Evolutionary conservation across 192 early-diverging fungal species (phyloP).

Genomic region (Umbelopsis sp.): DNA sequence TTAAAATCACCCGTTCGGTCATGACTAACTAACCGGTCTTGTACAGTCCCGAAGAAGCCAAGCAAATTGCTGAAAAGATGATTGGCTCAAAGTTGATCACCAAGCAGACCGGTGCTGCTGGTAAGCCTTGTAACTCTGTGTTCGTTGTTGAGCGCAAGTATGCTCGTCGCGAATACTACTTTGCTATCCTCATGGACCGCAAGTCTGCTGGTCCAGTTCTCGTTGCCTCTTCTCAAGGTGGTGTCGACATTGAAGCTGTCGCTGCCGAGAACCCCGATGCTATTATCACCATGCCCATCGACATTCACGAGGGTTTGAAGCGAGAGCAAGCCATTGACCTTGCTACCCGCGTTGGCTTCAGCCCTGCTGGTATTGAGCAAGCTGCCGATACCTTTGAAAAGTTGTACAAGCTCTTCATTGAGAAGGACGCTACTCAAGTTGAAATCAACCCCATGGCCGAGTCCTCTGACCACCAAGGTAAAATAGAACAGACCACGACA

Average conservation of each 20-base stretch:
- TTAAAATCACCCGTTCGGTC: too few relatives aligned
- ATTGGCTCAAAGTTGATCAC: constrained; percentile 96
- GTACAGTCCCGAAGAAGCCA: constrained; percentile 81
- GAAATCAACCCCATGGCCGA: constrained; percentile 99
- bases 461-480: constrained; percentile 81
- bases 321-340: constrained; percentile 74
- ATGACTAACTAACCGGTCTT: constrained; percentile 1
- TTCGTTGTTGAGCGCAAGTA: constrained; percentile 97
- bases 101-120: constrained; percentile 96
- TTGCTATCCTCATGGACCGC: constrained; percentile 98
- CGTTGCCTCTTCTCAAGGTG: constrained; percentile 96
- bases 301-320: constrained; percentile 84
- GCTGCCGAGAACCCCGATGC: constrained; percentile 95
- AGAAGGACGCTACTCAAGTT: constrained; percentile 97
- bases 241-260: constrained; percentile 97
- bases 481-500: constrained; percentile 9
- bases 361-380: constrained; percentile 73
- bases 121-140: constrained; percentile 91
- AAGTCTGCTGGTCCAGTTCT: constrained; percentile 92
- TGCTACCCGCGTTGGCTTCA: constrained; percentile 90
- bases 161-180: constrained; percentile 98
- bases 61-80: constrained; percentile 92
- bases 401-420: constrained; percentile 95
- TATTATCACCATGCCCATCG: constrained; percentile 89
- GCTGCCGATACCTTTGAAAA: constrained; percentile 91